Conservation (phyloP, 2,329 filamentous ascomycete species). For the Ophiocordyceps camponoti-leonardi region DNA sequence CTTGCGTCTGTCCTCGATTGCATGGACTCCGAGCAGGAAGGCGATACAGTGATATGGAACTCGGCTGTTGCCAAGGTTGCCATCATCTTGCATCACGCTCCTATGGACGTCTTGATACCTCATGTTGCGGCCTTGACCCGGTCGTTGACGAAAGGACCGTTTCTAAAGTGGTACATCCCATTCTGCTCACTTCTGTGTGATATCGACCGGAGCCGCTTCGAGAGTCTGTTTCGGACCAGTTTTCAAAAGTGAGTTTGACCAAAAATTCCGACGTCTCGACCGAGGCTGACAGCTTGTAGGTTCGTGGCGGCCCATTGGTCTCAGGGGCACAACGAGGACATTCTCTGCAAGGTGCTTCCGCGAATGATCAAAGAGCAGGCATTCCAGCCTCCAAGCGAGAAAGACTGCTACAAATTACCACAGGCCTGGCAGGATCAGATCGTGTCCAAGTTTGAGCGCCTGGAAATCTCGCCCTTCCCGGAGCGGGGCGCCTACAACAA, state of each 20-base stretch:
- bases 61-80: conserved; percentile 39
- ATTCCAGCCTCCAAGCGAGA: conserved; percentile 33
- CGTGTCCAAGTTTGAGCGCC: conserved; percentile 46
- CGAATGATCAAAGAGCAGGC: conserved; percentile 40
- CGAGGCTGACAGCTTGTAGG: conserved; percentile 22
- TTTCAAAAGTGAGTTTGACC: conserved; percentile 54
- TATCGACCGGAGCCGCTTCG: conserved; percentile 57
- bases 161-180: conserved; percentile 59
- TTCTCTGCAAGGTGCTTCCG: conserved; percentile 51
- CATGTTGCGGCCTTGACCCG: conserved; percentile 49
- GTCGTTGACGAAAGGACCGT: conserved; percentile 43
- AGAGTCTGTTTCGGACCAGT: conserved; percentile 57
- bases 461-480: conserved; percentile 47
- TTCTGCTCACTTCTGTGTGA: conserved; percentile 74
- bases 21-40: conserved; percentile 16
- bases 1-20: conserved; percentile 34
- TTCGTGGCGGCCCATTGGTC: conserved; percentile 65
- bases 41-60: conserved; percentile 33
- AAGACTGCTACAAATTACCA: conserved; percentile 38
- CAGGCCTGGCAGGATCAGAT: conserved; percentile 61
- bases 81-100: conserved; percentile 56
- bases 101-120: conserved; percentile 63
- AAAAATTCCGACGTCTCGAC: no score
- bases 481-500: conserved; percentile 45
- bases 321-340: conserved; percentile 44